Evolutionary conservation across 306 rosid genomes (phyloP), one percentile per base, ranked within the genome.

Genomic region (Vachellia collinsii): DNA sequence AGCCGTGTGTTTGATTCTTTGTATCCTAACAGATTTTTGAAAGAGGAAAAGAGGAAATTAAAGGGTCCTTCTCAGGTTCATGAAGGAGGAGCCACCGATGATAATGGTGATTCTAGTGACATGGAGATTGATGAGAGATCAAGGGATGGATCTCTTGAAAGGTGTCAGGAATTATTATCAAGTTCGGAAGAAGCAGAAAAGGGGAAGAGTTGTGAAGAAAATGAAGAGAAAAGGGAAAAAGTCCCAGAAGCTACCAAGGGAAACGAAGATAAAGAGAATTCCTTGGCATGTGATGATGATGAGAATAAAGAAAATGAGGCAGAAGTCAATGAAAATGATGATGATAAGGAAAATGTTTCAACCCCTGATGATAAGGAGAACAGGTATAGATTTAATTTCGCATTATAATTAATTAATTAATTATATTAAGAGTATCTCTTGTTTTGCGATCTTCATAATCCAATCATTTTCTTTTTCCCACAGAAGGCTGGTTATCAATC

Each of bases 1-100:
- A 93, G 97, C 85, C 92, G 99, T 46, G 99, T 95, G 79, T 91
- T 84, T 72, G 89, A 91, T 83, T 87, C 93, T 3, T 82, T 89
- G 87, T 62, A 72, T 82, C 82, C 91, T 4, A 80, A 70, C 56
- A 83, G 68, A 61, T 74, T 85, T 78, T 51, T 76, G 82, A 89
- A 87, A 83, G 87, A 86, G 73, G 53, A 10, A 47, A 68, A 68
- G 34, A 29, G 34, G 34, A 68, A 41, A 42, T 9, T n/a, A 20
- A 68, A 68, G 53, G 37, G 37, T 20, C 5, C 37, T 42, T 42
- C 36, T 41, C 25, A 68, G 19, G 42, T 42, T 68, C 53, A 41
- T 70, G 83, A 88, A 83, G 78, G 87, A 83, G 77, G 85, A 84
- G 72, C 83, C 80, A 38, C 78, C 3, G 39, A 43, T 23, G 39